These are phyloP conservation scores for Torulaspora pretoriensis DNA, from an alignment of 1,139 yeast genomes.

Conservation along the genomic window DNA sequence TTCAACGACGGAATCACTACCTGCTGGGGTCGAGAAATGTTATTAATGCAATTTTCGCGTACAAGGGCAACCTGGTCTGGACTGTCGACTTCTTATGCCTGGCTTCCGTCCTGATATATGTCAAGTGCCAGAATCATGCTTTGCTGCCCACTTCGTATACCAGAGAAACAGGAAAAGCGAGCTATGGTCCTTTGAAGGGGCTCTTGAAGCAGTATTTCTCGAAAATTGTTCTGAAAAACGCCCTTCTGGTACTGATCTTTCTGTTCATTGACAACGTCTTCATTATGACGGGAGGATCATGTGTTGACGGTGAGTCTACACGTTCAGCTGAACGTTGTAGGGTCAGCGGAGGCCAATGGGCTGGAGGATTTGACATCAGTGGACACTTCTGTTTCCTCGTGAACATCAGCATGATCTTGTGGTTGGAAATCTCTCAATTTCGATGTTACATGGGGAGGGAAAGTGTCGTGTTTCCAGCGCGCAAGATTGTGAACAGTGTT, in stretches of 20 bases:
- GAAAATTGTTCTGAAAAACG: constrained; percentile 30
- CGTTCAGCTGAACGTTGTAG: constrained; percentile 30
- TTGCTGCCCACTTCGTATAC: constrained; percentile 22
- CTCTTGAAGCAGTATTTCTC: constrained; percentile 24
- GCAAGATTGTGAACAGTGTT: constrained; percentile 11
- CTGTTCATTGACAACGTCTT: constrained; percentile 36
- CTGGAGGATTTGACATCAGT: constrained; percentile 57
- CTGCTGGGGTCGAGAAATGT: constrained; percentile 31
- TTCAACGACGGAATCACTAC: constrained; percentile 23
- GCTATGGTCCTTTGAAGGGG: constrained; percentile 2
- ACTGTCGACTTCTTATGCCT: constrained; percentile 25
- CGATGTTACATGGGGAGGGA: constrained; percentile 17
- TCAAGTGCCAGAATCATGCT: constrained; percentile 11
- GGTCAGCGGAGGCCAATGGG: constrained; percentile 43
- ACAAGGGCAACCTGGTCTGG: constrained; percentile 38
- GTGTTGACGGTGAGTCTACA: constrained; percentile 23
- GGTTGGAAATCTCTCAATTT: constrained; percentile 38
- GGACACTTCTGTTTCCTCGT: constrained; percentile 58
- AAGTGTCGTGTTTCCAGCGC: constrained; percentile 11
- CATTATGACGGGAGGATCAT: constrained; percentile 38
- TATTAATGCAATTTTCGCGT: constrained; percentile 38
- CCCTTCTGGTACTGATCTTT: constrained; percentile 28
- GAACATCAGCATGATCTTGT: constrained; percentile 45
- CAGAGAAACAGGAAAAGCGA: constrained; percentile 9
- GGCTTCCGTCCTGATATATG: constrained; percentile 18